These are phyloP conservation scores for Umbilicus rupestris DNA, from an alignment of 164 flowering plant genomes.

Conservation along the genomic window DNA sequence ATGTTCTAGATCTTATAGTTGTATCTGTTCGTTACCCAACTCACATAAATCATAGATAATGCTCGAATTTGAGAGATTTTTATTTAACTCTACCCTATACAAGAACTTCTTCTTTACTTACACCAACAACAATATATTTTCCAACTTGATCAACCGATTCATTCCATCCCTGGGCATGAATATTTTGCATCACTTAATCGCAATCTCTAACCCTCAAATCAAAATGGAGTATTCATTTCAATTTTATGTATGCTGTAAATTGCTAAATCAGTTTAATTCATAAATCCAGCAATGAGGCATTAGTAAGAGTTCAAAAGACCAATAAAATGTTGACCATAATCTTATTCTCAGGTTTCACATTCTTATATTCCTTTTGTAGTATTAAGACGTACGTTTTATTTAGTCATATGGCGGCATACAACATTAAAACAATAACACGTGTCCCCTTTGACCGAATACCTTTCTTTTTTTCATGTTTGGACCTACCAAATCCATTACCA, in stretches of 20 bases:
- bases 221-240: too few species aligned
- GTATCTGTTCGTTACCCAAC: conserved; percentile 1
- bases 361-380: neutral
- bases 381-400: neutral
- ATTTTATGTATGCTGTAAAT: too few species aligned
- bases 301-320: neutral
- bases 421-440: neutral
- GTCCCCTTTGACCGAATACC: neutral
- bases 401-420: neutral
- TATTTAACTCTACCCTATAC: too few species aligned
- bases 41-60: neutral
- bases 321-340: neutral
- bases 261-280: too few species aligned
- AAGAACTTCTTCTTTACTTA: too few species aligned
- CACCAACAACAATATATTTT: too few species aligned
- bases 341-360: conserved; percentile 1
- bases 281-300: too few species aligned
- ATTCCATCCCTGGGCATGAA: too few species aligned
- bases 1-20: neutral
- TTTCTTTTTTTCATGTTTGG: neutral
- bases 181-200: too few species aligned
- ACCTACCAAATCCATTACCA: conserved; percentile 2
- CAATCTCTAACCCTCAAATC: too few species aligned
- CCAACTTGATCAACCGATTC: too few species aligned
- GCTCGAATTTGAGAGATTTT: too few species aligned